Evolutionary conservation across 2,329 filamentous ascomycete species (phyloP).

Genomic region (Talaromyces sp.): DNA sequence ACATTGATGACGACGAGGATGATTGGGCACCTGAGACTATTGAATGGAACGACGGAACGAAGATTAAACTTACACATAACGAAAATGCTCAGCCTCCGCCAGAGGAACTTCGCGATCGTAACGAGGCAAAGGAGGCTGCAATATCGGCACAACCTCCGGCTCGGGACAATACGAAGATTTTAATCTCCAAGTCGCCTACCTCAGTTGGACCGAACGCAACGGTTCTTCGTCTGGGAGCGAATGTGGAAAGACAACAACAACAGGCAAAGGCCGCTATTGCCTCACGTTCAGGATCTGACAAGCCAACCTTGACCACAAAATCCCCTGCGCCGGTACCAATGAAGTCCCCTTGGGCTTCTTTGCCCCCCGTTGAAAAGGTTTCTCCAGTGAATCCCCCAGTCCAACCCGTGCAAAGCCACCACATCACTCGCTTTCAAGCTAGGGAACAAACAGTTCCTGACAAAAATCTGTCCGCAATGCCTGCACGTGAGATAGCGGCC

Average conservation of each 20-base stretch:
- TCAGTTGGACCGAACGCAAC: conserved; percentile 50
- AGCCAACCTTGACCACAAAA: conserved; percentile 47
- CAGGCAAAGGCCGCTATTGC: conserved; percentile 43
- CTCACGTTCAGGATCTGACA: conserved; percentile 53
- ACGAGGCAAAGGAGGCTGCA: conserved; percentile 20
- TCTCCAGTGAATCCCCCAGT: conserved; percentile 61
- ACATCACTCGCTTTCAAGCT: conserved; percentile 48
- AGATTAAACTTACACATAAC: conserved; percentile 55
- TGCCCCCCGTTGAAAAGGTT: conserved; percentile 80
- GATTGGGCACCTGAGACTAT: conserved; percentile 67
- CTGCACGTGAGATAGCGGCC: conserved; percentile 79
- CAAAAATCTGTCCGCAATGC: conserved; percentile 48
- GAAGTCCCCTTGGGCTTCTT: conserved; percentile 86
- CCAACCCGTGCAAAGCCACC: conserved; percentile 32
- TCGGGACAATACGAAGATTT: conserved; percentile 27
- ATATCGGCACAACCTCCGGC: conserved; percentile 24
- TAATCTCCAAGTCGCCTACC: conserved; percentile 36
- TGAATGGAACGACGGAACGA: conserved; percentile 67
- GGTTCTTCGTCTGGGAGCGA: conserved; percentile 48
- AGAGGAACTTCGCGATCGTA: conserved; percentile 21
- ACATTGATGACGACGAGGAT: conserved; percentile 67
- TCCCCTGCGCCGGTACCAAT: conserved; percentile 58
- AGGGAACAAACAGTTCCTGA: conserved; percentile 57
- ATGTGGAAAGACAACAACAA: conserved; percentile 35
- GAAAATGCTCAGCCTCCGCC: conserved; percentile 26